Evolutionary conservation across 2,329 filamentous ascomycete genomes (phyloP).

Genomic region (Paracamarosporium sp.): DNA sequence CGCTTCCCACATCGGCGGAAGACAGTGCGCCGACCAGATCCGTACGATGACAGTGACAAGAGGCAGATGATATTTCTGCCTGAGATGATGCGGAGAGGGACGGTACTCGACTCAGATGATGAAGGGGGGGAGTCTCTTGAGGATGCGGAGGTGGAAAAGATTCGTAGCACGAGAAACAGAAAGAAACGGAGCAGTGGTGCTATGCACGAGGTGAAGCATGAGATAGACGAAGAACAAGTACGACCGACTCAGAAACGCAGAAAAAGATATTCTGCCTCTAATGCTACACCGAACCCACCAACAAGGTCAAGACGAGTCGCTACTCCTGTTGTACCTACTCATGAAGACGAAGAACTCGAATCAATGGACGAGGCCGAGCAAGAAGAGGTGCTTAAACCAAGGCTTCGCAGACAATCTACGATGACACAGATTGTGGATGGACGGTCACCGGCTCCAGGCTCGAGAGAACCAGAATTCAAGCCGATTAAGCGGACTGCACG

Average conservation of each 20-base stretch:
- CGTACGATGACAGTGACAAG: conserved; percentile 24
- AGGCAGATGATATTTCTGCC: conserved; percentile 38
- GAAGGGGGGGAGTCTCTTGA: conserved; percentile 19
- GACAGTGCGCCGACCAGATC: conserved; percentile 29
- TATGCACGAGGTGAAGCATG: conserved; percentile 4
- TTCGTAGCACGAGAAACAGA: conserved; percentile 9
- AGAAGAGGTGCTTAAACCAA: conserved; percentile 9
- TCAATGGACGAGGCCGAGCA: conserved; percentile 5
- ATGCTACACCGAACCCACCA: background rate
- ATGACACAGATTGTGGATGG: conserved; percentile 44
- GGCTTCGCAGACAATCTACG: conserved; percentile 39
- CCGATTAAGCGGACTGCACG: conserved; percentile 25
- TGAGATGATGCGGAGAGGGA: conserved; percentile 29
- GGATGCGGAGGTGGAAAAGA: conserved; percentile 4
- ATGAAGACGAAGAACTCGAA: background rate
- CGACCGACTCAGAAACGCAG: conserved; percentile 26
- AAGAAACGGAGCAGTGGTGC: conserved; percentile 25
- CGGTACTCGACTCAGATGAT: conserved; percentile 15
- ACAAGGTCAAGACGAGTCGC: conserved; percentile 3
- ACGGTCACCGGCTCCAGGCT: conserved; percentile 23
- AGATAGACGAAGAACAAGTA: conserved; percentile 12
- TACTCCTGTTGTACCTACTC: conserved; percentile 2
- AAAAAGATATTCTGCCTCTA: conserved; percentile 12
- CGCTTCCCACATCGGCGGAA: conserved; percentile 38
- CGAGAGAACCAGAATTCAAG: conserved; percentile 32